phyloP scores from a whole-genome alignment of 768 basidiomycete genomes.

The Gyrodon lividus region DNA sequence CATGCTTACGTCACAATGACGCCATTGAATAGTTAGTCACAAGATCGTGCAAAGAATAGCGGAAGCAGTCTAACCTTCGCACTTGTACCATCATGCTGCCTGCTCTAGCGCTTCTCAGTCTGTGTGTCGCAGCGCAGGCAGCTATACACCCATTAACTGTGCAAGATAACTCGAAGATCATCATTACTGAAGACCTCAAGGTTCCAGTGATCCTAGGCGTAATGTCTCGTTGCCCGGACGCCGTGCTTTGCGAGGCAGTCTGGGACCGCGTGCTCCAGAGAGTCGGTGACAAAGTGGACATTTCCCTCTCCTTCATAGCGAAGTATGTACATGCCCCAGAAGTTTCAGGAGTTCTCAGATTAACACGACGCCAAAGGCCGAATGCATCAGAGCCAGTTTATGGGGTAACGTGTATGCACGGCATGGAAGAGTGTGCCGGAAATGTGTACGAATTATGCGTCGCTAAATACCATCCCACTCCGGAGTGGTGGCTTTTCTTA shows the following conservation, averaged over 20 bases:
- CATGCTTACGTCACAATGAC: conserved; percentile 29
- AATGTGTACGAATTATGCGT: conserved; percentile 90
- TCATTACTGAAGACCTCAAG: conserved; percentile 29
- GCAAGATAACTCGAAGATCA: conserved; percentile 18
- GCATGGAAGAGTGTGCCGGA: conserved; percentile 77
- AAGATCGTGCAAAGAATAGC: neutral
- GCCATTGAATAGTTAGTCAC: no score
- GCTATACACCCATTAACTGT: conserved; percentile 15
- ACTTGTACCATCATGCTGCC: conserved; percentile 22
- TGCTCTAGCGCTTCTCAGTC: conserved; percentile 15
- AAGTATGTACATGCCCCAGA: conserved; percentile 45
- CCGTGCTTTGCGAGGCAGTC: conserved; percentile 73
- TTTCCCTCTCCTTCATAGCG: conserved; percentile 73
- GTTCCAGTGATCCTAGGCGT: conserved; percentile 57
- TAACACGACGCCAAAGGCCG: conserved; percentile 41
- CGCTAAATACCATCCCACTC: conserved; percentile 50
- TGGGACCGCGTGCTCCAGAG: conserved; percentile 70
- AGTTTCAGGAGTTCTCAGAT: conserved; percentile 4
- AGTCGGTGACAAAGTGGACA: conserved; percentile 61
- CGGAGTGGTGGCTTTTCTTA: conserved; percentile 81
- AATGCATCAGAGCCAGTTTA: conserved; percentile 66
- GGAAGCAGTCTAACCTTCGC: conserved; percentile 5
- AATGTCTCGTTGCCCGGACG: conserved; percentile 80
- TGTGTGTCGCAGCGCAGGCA: conserved; percentile 16
- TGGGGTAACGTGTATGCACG: conserved; percentile 84